These are phyloP conservation scores for Calocera viscosa DNA, from an alignment of 768 basidiomycete genomes.

Conservation along the genomic window DNA sequence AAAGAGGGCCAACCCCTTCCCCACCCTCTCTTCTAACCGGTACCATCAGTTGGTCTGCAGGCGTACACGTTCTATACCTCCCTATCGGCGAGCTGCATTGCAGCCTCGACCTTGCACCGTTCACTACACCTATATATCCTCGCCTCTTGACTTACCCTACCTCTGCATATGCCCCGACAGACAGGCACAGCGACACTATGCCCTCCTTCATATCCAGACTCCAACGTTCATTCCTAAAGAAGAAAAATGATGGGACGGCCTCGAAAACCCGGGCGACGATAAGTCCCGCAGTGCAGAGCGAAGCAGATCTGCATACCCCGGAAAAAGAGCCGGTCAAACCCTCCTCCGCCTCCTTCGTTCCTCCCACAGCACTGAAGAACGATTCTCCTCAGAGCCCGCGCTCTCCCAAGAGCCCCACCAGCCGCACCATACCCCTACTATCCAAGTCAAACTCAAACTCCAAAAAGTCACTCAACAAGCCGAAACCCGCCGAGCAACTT, in stretches of 20 bases:
- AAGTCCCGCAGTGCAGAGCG: background rate
- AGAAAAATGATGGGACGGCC: background rate
- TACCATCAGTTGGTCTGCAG: background rate
- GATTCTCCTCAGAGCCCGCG: conserved; percentile 1
- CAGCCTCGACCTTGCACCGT: background rate
- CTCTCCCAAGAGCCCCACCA: background rate
- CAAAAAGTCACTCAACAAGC: background rate
- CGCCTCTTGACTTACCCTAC: background rate
- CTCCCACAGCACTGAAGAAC: background rate
- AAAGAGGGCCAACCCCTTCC: background rate
- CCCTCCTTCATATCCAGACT: background rate
- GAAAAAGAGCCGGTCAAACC: background rate
- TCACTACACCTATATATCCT: background rate
- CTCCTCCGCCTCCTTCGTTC: background rate
- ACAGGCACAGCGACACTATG: background rate
- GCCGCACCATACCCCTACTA: background rate
- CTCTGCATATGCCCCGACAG: background rate
- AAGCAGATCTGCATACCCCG: background rate
- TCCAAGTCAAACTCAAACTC: conserved; percentile 11
- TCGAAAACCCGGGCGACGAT: background rate
- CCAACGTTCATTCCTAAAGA: background rate
- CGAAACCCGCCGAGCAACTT: conserved; percentile 17
- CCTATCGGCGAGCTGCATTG: background rate
- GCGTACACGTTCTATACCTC: background rate
- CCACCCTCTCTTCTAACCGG: too few species aligned